Percentiles rank a stretch among this genome's conserved stretches.
Conservation (phyloP, 345 rosid species). For the Hibiscus syriacus region DNA sequence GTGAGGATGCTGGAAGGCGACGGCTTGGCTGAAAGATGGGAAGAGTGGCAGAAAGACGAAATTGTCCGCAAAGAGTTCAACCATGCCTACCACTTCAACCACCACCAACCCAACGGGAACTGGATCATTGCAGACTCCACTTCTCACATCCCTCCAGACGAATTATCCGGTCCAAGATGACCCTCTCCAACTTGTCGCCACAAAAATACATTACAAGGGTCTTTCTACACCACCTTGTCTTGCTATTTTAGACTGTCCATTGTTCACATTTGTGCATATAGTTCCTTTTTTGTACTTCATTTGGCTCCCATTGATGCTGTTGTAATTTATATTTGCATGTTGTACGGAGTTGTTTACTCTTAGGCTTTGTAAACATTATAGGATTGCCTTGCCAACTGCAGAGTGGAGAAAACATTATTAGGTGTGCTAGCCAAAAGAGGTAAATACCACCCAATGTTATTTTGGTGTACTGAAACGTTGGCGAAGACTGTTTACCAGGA, state of each 20-base stretch:
- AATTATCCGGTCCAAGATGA: constrained; percentile 85
- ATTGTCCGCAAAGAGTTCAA: constrained; percentile 43
- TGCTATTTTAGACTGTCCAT: constrained; percentile 8
- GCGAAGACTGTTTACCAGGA: constrained; percentile 18
- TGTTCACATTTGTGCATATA: constrained; percentile 32
- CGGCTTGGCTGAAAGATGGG: constrained; percentile 86
- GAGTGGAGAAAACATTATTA: constrained; percentile 6
- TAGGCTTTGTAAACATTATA: constrained; percentile 25
- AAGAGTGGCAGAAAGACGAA: constrained; percentile 92
- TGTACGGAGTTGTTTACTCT: constrained; percentile 19
- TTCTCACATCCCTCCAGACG: constrained; percentile 56
- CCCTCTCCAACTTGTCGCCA: too few relatives aligned
- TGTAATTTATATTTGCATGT: neutral
- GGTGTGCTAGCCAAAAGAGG: too few relatives aligned
- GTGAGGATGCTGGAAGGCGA: constrained; percentile 95
- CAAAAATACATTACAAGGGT: neutral
- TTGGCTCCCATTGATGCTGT: neutral
- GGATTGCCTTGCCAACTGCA: constrained; percentile 16
- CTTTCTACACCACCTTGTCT: constrained; percentile 1
- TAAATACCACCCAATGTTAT: neutral
- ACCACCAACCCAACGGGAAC: constrained; percentile 17
- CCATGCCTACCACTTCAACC: constrained; percentile 23
- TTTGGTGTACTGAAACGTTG: constrained; percentile 20
- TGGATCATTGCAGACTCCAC: constrained; percentile 57
- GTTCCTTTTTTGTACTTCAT: neutral